These are phyloP conservation scores for Alnus glutinosa DNA, from an alignment of 306 rosid species.

Conservation along the genomic window DNA sequence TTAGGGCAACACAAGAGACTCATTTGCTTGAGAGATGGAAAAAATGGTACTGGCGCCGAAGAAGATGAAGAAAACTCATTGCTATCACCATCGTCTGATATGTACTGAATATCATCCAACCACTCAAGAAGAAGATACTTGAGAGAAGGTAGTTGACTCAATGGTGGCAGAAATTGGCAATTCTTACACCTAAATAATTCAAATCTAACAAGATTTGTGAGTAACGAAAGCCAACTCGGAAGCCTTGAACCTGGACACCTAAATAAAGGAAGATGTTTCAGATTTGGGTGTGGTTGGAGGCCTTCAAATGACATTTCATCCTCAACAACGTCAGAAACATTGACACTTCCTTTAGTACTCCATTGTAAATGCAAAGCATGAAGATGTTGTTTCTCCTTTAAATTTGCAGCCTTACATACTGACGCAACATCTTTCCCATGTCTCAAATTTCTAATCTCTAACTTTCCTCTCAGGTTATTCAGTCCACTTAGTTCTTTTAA, in stretches of 20 bases:
- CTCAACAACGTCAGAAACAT: too few species aligned
- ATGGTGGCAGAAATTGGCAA: not conserved
- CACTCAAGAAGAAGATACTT: constrained; percentile 6
- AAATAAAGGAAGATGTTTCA: not conserved
- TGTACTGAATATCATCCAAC: constrained; percentile 4
- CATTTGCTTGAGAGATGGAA: constrained; percentile 3
- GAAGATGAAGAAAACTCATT: not conserved
- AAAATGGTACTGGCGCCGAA: constrained; percentile 2
- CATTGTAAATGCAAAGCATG: not conserved
- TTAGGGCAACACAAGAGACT: not conserved
- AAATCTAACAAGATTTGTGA: constrained; percentile 5
- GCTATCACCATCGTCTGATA: not conserved
- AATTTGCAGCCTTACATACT: not conserved
- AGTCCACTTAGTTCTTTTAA: not conserved
- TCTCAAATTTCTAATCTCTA: constrained; percentile 7
- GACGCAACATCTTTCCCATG: not conserved
- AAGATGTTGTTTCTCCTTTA: not conserved
- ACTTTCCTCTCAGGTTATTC: not conserved
- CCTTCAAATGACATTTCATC: not conserved
- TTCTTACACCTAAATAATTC: not conserved
- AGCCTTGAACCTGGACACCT: not conserved
- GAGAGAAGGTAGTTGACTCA: constrained; percentile 8
- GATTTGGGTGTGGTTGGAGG: not conserved
- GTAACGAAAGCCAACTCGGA: not conserved
- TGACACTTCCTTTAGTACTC: not conserved